A percentile compares a stretch with the other conserved stretches of the same genome.
phyloP scores from a whole-genome alignment of 306 rosid species.

The Biancaea sappan region DNA sequence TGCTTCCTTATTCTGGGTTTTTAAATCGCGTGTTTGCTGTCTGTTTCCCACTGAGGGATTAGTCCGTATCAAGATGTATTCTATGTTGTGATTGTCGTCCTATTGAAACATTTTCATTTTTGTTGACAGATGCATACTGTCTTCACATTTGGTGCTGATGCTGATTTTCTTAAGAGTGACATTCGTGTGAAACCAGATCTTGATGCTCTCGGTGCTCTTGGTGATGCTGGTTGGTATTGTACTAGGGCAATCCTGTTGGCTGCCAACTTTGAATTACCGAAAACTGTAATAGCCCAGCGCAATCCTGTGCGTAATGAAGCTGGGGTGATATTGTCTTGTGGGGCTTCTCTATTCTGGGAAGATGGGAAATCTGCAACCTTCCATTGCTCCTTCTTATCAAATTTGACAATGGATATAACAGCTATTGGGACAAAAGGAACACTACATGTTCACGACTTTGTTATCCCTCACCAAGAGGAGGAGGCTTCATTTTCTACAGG shows the following conservation, averaged over 20 bases:
- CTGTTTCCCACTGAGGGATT: neutral
- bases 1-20: neutral
- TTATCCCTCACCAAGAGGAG: constrained; percentile 68
- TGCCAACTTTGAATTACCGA: constrained; percentile 48
- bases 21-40: neutral
- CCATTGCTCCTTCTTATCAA: constrained; percentile 77
- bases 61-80: neutral
- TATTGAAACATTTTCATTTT: constrained; percentile 25
- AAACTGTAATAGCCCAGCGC: constrained; percentile 32
- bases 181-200: constrained; percentile 56
- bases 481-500: constrained; percentile 60
- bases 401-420: constrained; percentile 71
- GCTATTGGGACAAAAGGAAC: constrained; percentile 82
- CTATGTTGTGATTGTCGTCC: constrained; percentile 3
- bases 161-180: constrained; percentile 45
- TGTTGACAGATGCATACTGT: constrained; percentile 35
- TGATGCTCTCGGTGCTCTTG: constrained; percentile 49
- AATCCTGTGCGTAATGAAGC: constrained; percentile 49
- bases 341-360: constrained; percentile 76
- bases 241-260: constrained; percentile 45
- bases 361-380: constrained; percentile 83
- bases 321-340: constrained; percentile 75
- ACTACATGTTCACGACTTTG: constrained; percentile 67
- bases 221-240: constrained; percentile 57
- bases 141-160: constrained; percentile 36